Base-by-base conservation (phyloP, 1,139 yeast species). In the Diutina catenulata region DNA sequence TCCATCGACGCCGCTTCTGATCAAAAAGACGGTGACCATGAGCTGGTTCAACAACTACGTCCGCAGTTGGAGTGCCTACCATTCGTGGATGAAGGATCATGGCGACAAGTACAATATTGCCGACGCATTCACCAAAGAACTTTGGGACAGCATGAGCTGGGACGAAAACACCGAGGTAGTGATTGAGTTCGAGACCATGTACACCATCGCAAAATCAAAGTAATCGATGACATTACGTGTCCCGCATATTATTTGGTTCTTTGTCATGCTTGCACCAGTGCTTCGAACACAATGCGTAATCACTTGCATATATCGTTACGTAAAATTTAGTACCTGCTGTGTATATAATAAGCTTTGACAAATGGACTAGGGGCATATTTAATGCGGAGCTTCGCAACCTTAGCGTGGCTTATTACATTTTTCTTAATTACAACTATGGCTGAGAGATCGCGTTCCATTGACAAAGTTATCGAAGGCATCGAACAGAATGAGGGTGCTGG, bases 401-500 rank as follows among this genome's bases (percentile, higher is more conserved):
- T 28, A 10, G 20, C 6, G 16, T 15, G 16, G 11, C 19, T 15
- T 15, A 20, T 28, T 28, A 28, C 14, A 28, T 3, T 28, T 28
- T 28, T 15, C 19, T 13, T 28, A 28, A 25, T 25, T 25, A 5
- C 13, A 24, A 13, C 21, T 18, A 31, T 31, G 35, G 35, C 25
- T 13, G 23, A 31, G 10, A 31, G 21, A 13, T 10, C 8, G 7
- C 20, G 35, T 21, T 19, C 35, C 3, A 21, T 31, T 14, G 35
- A 31, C 11, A 31, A 19, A n/a, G 35, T 31, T 18, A 21, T 31
- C 13, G 35, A 31, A 14, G 35, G 35, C 23, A 51, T 71, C 38
- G 87, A 83, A 51, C 88, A 81, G 55, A 66, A 80, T 14, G 95
- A 86, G 60, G 95, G 95, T 45, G 91, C 69, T 28, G 95, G 95